Evolutionary conservation across 1,284 basidiomycete species (phyloP).

Genomic region (Rhodofomes roseus): DNA sequence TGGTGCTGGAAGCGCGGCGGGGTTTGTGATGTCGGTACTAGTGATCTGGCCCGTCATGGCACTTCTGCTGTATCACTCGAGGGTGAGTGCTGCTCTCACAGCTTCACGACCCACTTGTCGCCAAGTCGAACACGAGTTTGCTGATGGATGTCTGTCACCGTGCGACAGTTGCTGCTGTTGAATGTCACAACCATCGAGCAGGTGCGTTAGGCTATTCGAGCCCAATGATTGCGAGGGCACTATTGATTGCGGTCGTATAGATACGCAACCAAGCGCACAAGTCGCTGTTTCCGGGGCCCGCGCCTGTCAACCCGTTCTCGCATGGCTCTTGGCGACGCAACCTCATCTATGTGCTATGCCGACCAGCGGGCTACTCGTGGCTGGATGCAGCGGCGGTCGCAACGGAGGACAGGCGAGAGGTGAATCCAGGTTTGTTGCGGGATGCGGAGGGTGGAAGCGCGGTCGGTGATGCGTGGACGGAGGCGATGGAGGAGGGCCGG

Average conservation of each 20-base stretch:
- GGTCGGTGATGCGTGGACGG: conserved; percentile 16
- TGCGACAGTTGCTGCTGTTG: conserved; percentile 63
- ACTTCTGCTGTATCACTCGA: conserved; percentile 78
- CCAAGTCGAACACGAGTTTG: not conserved
- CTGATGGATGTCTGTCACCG: conserved; percentile 4
- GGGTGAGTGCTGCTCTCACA: conserved; percentile 47
- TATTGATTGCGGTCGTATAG: conserved; percentile 30
- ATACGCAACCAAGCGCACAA: conserved; percentile 80
- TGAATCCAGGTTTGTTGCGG: conserved; percentile 53
- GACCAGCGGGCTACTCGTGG: conserved; percentile 71
- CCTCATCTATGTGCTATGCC: conserved; percentile 63
- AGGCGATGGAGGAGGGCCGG: conserved; percentile 21
- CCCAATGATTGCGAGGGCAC: not conserved
- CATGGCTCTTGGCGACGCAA: conserved; percentile 72
- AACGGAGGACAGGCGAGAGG: conserved; percentile 62
- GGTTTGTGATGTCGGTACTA: conserved; percentile 63
- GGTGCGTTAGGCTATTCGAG: conserved; percentile 35
- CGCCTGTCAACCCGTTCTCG: conserved; percentile 76
- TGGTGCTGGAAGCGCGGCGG: conserved; percentile 75
- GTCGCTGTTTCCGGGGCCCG: conserved; percentile 51
- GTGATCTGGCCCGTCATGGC: conserved; percentile 82
- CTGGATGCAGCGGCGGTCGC: conserved; percentile 49
- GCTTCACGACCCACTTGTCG: not conserved
- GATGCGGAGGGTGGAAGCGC: conserved; percentile 7
- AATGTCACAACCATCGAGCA: conserved; percentile 94